These are phyloP conservation scores for Arthrobotrys iridis DNA, from an alignment of 2,329 filamentous ascomycete species.

Conservation along the genomic window DNA sequence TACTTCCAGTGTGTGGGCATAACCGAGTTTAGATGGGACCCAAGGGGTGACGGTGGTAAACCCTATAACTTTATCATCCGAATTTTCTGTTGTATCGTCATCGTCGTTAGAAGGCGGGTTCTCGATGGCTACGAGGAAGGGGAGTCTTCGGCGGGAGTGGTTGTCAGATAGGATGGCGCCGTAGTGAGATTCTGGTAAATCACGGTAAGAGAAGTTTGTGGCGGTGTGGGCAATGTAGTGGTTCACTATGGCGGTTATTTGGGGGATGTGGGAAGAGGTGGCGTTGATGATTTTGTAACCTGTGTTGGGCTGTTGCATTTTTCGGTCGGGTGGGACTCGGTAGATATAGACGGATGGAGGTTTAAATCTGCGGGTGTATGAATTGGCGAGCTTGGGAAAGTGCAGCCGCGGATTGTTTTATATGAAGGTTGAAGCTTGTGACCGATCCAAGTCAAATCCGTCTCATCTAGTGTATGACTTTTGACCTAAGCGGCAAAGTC, in stretches of 20 bases:
- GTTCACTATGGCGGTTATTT: slow-evolving; percentile 33
- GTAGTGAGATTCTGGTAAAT: background rate
- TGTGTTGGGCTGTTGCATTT: slow-evolving; percentile 41
- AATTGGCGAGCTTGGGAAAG: background rate
- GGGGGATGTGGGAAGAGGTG: background rate
- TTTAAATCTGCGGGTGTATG: background rate
- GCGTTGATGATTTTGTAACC: slow-evolving; percentile 9
- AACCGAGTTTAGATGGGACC: slow-evolving; percentile 24
- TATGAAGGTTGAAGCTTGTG: background rate
- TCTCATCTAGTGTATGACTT: too few species aligned
- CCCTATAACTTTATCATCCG: background rate
- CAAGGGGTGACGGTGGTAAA: slow-evolving; percentile 16
- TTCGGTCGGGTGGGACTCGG: background rate
- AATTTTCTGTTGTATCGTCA: background rate
- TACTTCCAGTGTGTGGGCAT: slow-evolving; percentile 36
- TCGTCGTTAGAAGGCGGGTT: background rate
- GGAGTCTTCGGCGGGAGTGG: background rate
- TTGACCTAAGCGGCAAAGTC: too few species aligned
- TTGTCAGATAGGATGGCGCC: background rate
- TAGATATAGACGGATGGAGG: background rate
- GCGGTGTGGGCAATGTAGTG: slow-evolving; percentile 28
- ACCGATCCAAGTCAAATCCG: background rate
- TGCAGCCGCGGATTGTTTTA: background rate
- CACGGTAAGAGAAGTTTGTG: slow-evolving; percentile 4
- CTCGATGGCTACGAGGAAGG: slow-evolving; percentile 25